Evolutionary conservation across 2,329 filamentous ascomycete species (phyloP).

Genomic region (Rutstroemia sp.): DNA sequence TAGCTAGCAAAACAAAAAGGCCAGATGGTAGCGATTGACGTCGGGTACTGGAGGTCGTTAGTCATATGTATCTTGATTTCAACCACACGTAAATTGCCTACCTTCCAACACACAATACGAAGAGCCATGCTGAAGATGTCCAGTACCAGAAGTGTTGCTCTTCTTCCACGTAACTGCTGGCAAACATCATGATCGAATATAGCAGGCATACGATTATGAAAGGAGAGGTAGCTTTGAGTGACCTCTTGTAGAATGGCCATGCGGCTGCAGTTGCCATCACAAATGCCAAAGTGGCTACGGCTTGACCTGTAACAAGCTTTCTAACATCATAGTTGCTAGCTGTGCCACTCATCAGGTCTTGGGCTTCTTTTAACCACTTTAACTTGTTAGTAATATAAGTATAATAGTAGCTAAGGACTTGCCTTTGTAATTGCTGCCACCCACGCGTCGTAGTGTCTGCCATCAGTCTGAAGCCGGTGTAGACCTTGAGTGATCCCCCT

Average conservation of each 20-base stretch:
- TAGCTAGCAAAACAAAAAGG: slow-evolving; percentile 17
- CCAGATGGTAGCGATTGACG: slow-evolving; percentile 11
- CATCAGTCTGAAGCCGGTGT: slow-evolving; percentile 12
- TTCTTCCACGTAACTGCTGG: slow-evolving; percentile 95
- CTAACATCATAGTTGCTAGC: slow-evolving; percentile 85
- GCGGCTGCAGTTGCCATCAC: slow-evolving; percentile 31
- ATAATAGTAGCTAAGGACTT: slow-evolving; percentile 7
- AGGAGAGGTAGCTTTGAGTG: slow-evolving; percentile 31
- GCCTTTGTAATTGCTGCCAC: slow-evolving; percentile 38
- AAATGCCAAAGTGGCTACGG: slow-evolving; percentile 31
- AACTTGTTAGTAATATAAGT: slow-evolving; percentile 12
- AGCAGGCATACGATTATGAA: slow-evolving; percentile 46
- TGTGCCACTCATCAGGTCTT: slow-evolving; percentile 76
- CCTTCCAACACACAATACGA: slow-evolving; percentile 43
- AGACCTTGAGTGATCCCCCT: slow-evolving; percentile 30
- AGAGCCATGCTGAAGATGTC: slow-evolving; percentile 64
- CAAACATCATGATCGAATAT: slow-evolving; percentile 92
- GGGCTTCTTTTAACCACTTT: slow-evolving; percentile 40
- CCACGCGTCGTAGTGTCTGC: slow-evolving; percentile 34
- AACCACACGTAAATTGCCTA: slow-evolving; percentile 4
- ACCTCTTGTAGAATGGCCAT: slow-evolving; percentile 34
- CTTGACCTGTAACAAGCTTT: slow-evolving; percentile 45
- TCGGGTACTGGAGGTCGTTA: slow-evolving; percentile 18
- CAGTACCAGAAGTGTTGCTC: slow-evolving; percentile 99
- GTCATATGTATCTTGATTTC: slow-evolving; percentile 1